Conservation (phyloP, 73 alveolate species). For the Blepharisma stoltei region DNA sequence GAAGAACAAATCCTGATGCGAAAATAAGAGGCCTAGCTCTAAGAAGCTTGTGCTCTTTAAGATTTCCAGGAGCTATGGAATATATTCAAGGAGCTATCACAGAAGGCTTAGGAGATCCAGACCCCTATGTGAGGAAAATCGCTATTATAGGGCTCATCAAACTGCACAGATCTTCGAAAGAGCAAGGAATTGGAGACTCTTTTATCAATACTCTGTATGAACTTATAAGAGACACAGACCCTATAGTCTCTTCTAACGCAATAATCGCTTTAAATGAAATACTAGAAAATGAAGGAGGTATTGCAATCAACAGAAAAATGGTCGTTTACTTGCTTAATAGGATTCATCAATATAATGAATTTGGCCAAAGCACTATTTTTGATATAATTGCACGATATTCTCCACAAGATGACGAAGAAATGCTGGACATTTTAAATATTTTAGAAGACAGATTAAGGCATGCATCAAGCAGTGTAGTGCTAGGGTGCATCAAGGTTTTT, state of each 20-base stretch:
- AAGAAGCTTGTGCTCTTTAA: constrained; percentile 88
- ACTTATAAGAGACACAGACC: constrained; percentile 90
- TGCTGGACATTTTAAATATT: constrained; percentile 95
- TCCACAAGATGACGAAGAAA: constrained; percentile 90
- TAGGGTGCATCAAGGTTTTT: constrained; percentile 95
- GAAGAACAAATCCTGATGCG: constrained; percentile 74
- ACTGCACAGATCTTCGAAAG: constrained; percentile 59
- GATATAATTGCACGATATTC: constrained; percentile 81
- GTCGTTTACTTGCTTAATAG: constrained; percentile 81
- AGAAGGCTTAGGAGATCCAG: constrained; percentile 94
- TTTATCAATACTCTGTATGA: constrained; percentile 83
- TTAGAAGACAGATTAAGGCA: constrained; percentile 94
- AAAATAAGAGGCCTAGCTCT: constrained; percentile 96
- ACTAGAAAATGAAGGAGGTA: constrained; percentile 96
- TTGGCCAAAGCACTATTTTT: constrained; percentile 92
- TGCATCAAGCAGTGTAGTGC: constrained; percentile 88
- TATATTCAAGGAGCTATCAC: constrained; percentile 83
- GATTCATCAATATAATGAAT: constrained; percentile 92
- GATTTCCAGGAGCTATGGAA: constrained; percentile 90
- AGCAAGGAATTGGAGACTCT: constrained; percentile 44
- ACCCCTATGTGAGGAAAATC: constrained; percentile 97
- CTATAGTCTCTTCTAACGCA: constrained; percentile 90
- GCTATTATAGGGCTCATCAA: constrained; percentile 96
- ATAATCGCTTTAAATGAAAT: constrained; percentile 91
- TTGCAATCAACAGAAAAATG: constrained; percentile 80